Evolutionary conservation across 306 rosid species (phyloP), one percentile per base, ranked within the genome.

Genomic region (Dryas alaskensis): DNA sequence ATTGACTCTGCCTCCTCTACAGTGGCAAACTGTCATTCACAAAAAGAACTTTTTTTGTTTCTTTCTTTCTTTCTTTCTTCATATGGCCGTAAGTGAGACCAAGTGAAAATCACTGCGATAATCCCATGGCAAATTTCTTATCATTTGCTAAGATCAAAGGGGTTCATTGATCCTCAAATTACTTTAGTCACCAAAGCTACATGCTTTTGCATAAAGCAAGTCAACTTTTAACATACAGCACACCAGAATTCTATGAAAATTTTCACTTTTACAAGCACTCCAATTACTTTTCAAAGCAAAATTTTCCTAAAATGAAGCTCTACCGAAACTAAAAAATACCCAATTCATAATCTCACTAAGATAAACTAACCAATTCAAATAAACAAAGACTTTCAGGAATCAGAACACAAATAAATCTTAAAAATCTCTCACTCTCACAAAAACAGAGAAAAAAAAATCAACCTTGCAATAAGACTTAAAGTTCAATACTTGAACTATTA

Each of bases 251-350:
- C 40, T 12, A 11, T 1, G 19, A 31, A 71, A 45, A 50, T 7
- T 44, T 71, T 47, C 52, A 71, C 75, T 25, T 71, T 46, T 55
- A 71, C 51, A 71, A 58, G 4, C 74, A 22, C 27, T 31, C 3
- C 60, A 31, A 37, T 0, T 2, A 67, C 25, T 71, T 71, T 70
- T 12, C 65, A 57, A 27, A 44, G n/a, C 65, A 22, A 60, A 71
- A 65, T 12, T 71, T 22, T 19, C 54, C 54, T 42, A 57, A 55
- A 50, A 13, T 39, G 47, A 43, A 70, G 75, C 75, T 43, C 5
- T 44, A 57, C 3, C 22, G 37, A 11, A 57, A 43, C 25, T 19
- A 71, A 71, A 39, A 13, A 71, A 5, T 8, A 55, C 61, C 17
- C 65, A 22, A 25, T 45, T 65, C 10, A 40, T 45, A 55, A 44